Percentiles rank a stretch among this genome's conserved stretches.
Evolutionary conservation across 495 filamentous ascomycete species (phyloP).

Genomic region (Neurospora pannonica): DNA sequence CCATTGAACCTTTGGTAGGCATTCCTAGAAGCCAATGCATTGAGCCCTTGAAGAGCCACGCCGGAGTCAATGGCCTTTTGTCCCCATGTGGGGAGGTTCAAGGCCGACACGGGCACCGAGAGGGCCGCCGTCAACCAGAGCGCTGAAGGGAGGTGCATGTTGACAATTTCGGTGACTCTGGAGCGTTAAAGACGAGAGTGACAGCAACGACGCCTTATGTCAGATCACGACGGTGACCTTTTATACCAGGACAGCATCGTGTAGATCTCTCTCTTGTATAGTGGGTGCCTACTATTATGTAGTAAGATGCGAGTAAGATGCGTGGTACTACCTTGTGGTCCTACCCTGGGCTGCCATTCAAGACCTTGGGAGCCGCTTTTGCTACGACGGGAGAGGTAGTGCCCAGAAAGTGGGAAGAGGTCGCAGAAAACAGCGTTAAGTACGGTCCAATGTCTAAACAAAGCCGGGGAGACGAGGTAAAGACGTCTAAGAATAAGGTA

Average conservation of each 20-base stretch:
- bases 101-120: constrained; percentile 1
- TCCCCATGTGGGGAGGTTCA: constrained; percentile 8
- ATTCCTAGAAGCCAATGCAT: constrained; percentile 9
- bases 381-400: background rate
- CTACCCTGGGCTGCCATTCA: background rate
- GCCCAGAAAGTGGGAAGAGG: background rate
- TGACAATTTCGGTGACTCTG: background rate
- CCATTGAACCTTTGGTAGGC: constrained; percentile 7
- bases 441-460: background rate
- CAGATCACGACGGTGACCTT: background rate
- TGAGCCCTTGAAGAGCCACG: constrained; percentile 15
- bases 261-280: background rate
- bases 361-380: background rate
- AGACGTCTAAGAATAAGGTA: background rate
- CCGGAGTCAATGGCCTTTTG: constrained; percentile 16
- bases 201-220: background rate
- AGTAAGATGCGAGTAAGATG: background rate
- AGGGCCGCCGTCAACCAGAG: constrained; percentile 5
- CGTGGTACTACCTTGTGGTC: background rate
- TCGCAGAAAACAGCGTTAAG: background rate
- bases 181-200: background rate
- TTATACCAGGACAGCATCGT: background rate
- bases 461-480: background rate
- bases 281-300: background rate
- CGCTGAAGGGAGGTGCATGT: background rate